These are phyloP conservation scores for Mortierella alpina DNA, from an alignment of 192 early-diverging fungal genomes.

Conservation along the genomic window DNA sequence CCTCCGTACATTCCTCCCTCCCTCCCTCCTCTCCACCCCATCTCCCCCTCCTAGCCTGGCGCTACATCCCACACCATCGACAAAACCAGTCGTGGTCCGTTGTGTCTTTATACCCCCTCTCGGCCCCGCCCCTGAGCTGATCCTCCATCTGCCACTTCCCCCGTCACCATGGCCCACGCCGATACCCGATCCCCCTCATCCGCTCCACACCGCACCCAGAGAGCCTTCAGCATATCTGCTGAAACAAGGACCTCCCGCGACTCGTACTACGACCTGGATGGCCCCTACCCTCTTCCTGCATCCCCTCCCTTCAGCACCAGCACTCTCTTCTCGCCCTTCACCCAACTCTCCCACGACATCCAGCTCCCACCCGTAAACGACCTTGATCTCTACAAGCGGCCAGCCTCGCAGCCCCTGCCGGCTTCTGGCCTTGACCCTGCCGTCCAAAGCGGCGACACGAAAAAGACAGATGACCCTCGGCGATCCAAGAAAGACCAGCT, in stretches of 20 bases:
- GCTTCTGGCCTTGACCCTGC: not conserved
- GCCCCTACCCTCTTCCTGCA: not conserved
- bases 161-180: not conserved
- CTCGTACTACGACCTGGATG: not conserved
- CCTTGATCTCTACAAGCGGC: conserved; percentile 32
- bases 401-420: conserved; percentile 21
- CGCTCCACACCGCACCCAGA: conserved; percentile 19
- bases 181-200: not conserved
- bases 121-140: too few species aligned
- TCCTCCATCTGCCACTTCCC: not conserved
- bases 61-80: not conserved
- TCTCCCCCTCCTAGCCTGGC: not conserved
- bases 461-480: not conserved
- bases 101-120: too few species aligned
- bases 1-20: not conserved
- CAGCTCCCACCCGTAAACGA: not conserved
- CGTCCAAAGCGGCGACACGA: not conserved
- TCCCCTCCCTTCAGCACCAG: not conserved
- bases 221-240: conserved; percentile 34
- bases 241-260: conserved; percentile 14
- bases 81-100: too few species aligned
- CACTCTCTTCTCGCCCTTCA: not conserved
- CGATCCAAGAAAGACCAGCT: conserved; percentile 10
- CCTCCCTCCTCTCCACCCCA: not conserved
- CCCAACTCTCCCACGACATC: not conserved